phyloP scores from a whole-genome alignment of 805 yeast species.

The Priceomyces carsonii region DNA sequence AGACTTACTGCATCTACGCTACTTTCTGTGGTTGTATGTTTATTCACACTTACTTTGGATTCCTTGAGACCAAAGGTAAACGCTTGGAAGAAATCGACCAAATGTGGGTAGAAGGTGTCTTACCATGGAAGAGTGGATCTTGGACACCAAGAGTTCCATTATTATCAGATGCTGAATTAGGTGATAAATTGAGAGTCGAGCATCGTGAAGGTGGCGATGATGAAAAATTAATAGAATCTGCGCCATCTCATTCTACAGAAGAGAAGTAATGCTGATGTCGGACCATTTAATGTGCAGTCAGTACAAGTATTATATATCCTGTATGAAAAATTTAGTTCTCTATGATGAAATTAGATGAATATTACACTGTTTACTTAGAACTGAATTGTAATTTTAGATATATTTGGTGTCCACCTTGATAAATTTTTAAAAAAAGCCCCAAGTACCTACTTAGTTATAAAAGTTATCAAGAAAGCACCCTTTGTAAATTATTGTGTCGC shows the following conservation, averaged over 20 bases:
- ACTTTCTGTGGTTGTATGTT: constrained; percentile 48
- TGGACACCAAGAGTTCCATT: constrained; percentile 43
- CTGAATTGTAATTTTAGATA: no score
- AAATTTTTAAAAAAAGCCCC: not conserved
- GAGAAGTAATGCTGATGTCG: constrained; percentile 10
- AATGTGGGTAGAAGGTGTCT: constrained; percentile 44
- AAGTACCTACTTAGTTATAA: no score
- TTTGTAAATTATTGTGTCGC: no score
- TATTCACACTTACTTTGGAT: constrained; percentile 48
- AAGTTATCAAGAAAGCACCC: no score
- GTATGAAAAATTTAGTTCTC: no score
- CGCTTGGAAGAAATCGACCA: constrained; percentile 59
- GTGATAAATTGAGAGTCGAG: constrained; percentile 31
- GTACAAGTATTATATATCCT: no score
- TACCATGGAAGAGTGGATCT: constrained; percentile 40
- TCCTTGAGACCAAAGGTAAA: constrained; percentile 65
- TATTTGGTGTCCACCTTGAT: no score
- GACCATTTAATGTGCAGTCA: no score
- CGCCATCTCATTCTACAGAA: constrained; percentile 9
- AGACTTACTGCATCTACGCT: constrained; percentile 54
- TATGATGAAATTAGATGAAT: no score
- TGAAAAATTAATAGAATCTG: constrained; percentile 14
- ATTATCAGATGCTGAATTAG: constrained; percentile 40
- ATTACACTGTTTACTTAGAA: no score
- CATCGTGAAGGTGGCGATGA: constrained; percentile 33